These are phyloP conservation scores for Cerrena zonata DNA, from an alignment of 1,284 basidiomycete genomes.

Conservation along the genomic window DNA sequence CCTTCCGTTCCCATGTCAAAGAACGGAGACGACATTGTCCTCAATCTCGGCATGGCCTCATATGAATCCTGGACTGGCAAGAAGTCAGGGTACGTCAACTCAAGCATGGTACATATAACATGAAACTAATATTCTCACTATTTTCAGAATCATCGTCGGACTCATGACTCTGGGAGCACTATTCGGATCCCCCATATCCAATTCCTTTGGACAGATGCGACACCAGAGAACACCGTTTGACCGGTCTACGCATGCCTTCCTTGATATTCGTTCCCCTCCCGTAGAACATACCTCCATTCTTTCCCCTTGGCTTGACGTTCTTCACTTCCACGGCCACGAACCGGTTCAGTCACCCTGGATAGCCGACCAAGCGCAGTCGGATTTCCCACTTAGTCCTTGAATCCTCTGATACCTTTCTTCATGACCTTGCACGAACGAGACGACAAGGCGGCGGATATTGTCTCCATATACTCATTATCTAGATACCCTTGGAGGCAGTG, in stretches of 20 bases:
- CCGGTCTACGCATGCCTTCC: conserved; percentile 1
- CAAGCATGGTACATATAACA: not conserved
- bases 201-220: conserved; percentile 10
- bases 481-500: not conserved
- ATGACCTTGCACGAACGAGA: not conserved
- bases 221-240: conserved; percentile 11
- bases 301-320: conserved; percentile 22
- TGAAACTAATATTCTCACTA: not conserved
- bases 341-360: conserved; percentile 23
- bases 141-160: conserved; percentile 17
- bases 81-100: conserved; percentile 16
- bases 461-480: not conserved
- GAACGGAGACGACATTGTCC: not conserved
- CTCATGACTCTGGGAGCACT: conserved; percentile 20
- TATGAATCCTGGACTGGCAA: conserved; percentile 22
- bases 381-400: not conserved
- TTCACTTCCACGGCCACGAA: conserved; percentile 22
- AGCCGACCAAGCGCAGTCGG: conserved; percentile 10
- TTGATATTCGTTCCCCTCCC: conserved; percentile 18
- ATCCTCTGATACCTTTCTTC: not conserved
- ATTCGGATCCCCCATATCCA: conserved; percentile 20
- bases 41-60: conserved; percentile 23
- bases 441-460: not conserved
- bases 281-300: conserved; percentile 21
- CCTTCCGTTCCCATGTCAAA: not conserved